phyloP scores from a whole-genome alignment of 2,329 filamentous ascomycete genomes.

The Capronia epimyces region DNA sequence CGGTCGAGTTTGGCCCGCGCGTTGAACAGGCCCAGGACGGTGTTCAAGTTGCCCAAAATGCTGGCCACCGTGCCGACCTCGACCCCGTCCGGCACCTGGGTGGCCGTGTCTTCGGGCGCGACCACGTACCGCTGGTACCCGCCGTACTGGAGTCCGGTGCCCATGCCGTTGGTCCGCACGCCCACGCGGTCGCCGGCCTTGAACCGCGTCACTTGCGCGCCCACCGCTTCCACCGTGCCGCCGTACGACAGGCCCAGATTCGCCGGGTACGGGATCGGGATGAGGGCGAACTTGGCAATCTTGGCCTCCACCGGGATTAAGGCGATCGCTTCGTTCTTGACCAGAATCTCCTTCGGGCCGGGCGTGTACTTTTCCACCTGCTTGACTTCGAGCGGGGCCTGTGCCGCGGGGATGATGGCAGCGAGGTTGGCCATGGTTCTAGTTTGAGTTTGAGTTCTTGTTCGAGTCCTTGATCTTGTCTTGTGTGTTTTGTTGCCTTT shows the following conservation, averaged over 20 bases:
- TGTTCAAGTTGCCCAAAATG: constrained; percentile 23
- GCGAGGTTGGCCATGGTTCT: constrained; percentile 3
- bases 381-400: constrained; percentile 8
- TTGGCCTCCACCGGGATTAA: constrained; percentile 7
- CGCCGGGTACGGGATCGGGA: constrained; percentile 3
- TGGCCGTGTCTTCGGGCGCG: constrained; percentile 8
- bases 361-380: not conserved
- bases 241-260: constrained; percentile 8
- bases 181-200: constrained; percentile 32
- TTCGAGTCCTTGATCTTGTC: too few relatives aligned
- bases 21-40: constrained; percentile 19
- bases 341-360: constrained; percentile 1
- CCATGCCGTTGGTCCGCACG: constrained; percentile 7
- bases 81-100: constrained; percentile 7
- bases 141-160: constrained; percentile 19
- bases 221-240: constrained; percentile 35
- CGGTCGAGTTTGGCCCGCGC: constrained; percentile 14
- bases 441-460: too few relatives aligned
- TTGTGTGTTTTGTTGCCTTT: too few relatives aligned
- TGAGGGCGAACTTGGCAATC: constrained; percentile 1
- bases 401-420: constrained; percentile 5
- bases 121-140: constrained; percentile 26
- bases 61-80: constrained; percentile 9
- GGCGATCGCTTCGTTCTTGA: constrained; percentile 6
- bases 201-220: constrained; percentile 30